A percentile compares a stretch with the other conserved stretches of the same genome.
Conservation (phyloP, 208 protist species). For the Leishmania aethiopica region DNA sequence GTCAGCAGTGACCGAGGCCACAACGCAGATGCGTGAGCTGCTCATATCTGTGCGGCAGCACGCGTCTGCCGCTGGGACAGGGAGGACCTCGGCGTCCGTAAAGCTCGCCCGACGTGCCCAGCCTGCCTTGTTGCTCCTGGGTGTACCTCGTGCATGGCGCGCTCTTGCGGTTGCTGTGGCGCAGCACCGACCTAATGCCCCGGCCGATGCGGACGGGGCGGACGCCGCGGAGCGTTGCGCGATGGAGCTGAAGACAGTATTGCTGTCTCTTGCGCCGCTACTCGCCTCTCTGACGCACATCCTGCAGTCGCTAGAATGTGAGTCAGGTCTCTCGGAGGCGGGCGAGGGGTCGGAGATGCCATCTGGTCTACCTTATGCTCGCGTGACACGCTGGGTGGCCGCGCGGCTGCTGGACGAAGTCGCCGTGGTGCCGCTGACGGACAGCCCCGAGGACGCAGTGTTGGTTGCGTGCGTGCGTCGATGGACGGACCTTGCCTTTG, state of each 20-base stretch:
- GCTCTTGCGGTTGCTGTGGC: slow-evolving; percentile 3
- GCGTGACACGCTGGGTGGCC: slow-evolving; percentile 49
- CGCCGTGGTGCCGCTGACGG: slow-evolving; percentile 36
- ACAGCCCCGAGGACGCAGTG: slow-evolving; percentile 34
- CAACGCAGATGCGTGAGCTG: slow-evolving; percentile 4
- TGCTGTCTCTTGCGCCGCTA: slow-evolving; percentile 23
- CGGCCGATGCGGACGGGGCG: background rate
- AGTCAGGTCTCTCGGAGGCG: background rate
- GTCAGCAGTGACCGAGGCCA: slow-evolving; percentile 4
- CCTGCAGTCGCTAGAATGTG: slow-evolving; percentile 7
- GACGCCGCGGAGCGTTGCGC: background rate
- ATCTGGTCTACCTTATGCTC: background rate
- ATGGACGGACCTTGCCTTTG: slow-evolving; percentile 51
- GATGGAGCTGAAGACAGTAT: slow-evolving; percentile 15
- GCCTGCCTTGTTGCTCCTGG: background rate
- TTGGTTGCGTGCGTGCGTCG: slow-evolving; percentile 63
- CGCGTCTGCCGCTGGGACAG: background rate
- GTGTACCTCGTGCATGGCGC: slow-evolving; percentile 12
- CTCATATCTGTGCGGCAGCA: slow-evolving; percentile 8
- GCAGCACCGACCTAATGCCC: background rate
- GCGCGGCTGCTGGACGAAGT: slow-evolving; percentile 45
- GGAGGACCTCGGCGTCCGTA: background rate
- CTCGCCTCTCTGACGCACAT: slow-evolving; percentile 27
- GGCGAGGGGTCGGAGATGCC: slow-evolving; percentile 1
- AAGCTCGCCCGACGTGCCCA: background rate